phyloP scores from a whole-genome alignment of 2,329 filamentous ascomycete species.

The Phyllosticta ampelicida region DNA sequence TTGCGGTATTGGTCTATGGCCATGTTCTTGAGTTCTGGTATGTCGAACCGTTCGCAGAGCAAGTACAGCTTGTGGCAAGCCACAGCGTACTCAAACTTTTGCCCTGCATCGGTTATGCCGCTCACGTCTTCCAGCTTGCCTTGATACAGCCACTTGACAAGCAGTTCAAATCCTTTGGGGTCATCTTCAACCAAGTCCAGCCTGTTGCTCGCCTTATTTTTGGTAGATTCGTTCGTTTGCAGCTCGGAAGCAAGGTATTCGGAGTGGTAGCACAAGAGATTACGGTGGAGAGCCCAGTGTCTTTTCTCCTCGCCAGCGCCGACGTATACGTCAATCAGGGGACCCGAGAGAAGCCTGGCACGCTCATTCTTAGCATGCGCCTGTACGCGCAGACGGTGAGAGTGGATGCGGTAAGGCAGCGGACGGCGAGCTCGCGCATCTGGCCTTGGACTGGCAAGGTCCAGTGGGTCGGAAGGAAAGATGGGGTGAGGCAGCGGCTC shows the following conservation, averaged over 20 bases:
- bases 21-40: constrained; percentile 41
- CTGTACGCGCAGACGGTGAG: constrained; percentile 27
- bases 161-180: constrained; percentile 41
- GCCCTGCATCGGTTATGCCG: constrained; percentile 32
- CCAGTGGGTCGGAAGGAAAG: not conserved
- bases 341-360: constrained; percentile 43
- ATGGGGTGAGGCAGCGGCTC: constrained; percentile 5
- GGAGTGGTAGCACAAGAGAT: constrained; percentile 44
- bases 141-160: constrained; percentile 48
- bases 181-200: constrained; percentile 41
- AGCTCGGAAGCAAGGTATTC: constrained; percentile 32
- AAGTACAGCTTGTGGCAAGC: constrained; percentile 44
- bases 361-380: constrained; percentile 36
- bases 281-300: constrained; percentile 43
- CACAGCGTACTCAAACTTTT: constrained; percentile 45
- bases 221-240: constrained; percentile 24
- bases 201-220: constrained; percentile 26
- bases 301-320: constrained; percentile 32
- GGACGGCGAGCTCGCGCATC: constrained; percentile 15
- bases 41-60: constrained; percentile 41
- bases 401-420: constrained; percentile 26
- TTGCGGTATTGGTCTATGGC: constrained; percentile 45
- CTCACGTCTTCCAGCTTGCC: constrained; percentile 41
- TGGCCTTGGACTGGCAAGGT: not conserved
- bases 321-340: constrained; percentile 42